Evolutionary conservation across 1,284 basidiomycete genomes (phyloP).

Genomic region (Austropuccinia psidii): DNA sequence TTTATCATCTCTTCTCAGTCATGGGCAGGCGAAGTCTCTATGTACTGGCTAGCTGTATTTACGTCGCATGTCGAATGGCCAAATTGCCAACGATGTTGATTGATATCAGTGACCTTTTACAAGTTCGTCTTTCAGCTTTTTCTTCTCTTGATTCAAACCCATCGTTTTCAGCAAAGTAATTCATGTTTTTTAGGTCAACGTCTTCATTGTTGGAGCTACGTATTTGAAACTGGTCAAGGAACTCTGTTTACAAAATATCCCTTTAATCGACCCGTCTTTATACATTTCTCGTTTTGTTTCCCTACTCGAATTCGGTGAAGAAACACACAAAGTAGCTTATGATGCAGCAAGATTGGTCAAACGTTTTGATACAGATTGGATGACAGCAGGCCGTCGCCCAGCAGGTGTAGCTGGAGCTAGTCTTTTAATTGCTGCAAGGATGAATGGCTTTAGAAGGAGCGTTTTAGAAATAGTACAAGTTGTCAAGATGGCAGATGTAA

Average conservation of each 20-base stretch:
- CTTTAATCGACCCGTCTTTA: slow-evolving; percentile 89
- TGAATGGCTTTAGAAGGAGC: slow-evolving; percentile 93
- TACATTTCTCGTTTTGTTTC: slow-evolving; percentile 95
- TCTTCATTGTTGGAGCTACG: slow-evolving; percentile 91
- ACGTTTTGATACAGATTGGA: slow-evolving; percentile 95
- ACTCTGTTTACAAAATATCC: slow-evolving; percentile 69
- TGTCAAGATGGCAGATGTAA: slow-evolving; percentile 94
- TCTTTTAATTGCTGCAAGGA: slow-evolving; percentile 85
- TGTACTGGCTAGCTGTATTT: slow-evolving; percentile 89
- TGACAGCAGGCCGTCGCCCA: slow-evolving; percentile 86
- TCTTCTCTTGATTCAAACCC: slow-evolving; percentile 22
- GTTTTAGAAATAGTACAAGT: slow-evolving; percentile 88
- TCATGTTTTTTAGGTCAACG: slow-evolving; percentile 65
- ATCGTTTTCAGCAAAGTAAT: neutral
- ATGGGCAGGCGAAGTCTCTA: slow-evolving; percentile 78
- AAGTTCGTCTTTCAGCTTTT: slow-evolving; percentile 53
- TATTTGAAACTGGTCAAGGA: slow-evolving; percentile 89
- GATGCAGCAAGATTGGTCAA: slow-evolving; percentile 90
- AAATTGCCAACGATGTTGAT: slow-evolving; percentile 94
- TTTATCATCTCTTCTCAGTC: slow-evolving; percentile 36
- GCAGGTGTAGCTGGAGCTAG: slow-evolving; percentile 97
- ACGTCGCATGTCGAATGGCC: slow-evolving; percentile 84
- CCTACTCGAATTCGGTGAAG: slow-evolving; percentile 92
- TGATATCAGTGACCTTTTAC: slow-evolving; percentile 87
- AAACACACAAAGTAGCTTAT: slow-evolving; percentile 80